Evolutionary conservation across 2,329 filamentous ascomycete genomes (phyloP), one percentile per base, ranked within the genome.

Genomic region (Calonectria crousiana): DNA sequence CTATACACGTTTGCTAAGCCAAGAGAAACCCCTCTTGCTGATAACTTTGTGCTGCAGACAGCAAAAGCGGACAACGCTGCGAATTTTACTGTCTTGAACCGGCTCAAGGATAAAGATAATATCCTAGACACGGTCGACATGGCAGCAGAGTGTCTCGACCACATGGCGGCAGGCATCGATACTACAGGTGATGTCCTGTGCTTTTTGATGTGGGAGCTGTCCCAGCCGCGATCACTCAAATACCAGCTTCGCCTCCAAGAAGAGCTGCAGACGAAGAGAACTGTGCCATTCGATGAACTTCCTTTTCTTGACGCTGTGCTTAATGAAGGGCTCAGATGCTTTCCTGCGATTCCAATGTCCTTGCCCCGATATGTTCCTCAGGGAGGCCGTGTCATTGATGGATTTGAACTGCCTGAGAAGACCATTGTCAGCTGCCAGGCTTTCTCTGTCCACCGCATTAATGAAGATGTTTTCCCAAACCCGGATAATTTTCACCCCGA

Each of bases 401-500:
- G 88, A 1, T 88, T 87, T 76, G 87, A 85, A 70, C 74, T 93
- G 20, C 91, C 91, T 0, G 86, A 82, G 49, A 84, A 86, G 6
- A 90, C 90, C 0, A 87, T 91, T 51, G 91, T 92, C 66, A 92
- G 91, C 80, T 89, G 88, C 75, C 91, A 93, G 82, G 89, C 91
- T 1, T 91, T 89, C 79, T 92, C 91, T 14, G 86, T 92, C 41
- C 90, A 93, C 76, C 88, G 89, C 26, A 85, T 91, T 71, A 89
- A 93, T 76, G 82, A 85, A 14, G 88, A 92, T 71, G 93, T 95
- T 1, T 98, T 97, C 82, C 92, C 93, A 1, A 90, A 95, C 53
- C 94, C 95, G 0, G 94, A 98, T 74, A 85, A 84, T 8, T 98
- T 96, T 81, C 88, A 93, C 66, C 96, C 96, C 0, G 94, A 96